Base-by-base conservation (phyloP, 2,329 filamentous ascomycete species). In the Fusarium euwallaceae region DNA sequence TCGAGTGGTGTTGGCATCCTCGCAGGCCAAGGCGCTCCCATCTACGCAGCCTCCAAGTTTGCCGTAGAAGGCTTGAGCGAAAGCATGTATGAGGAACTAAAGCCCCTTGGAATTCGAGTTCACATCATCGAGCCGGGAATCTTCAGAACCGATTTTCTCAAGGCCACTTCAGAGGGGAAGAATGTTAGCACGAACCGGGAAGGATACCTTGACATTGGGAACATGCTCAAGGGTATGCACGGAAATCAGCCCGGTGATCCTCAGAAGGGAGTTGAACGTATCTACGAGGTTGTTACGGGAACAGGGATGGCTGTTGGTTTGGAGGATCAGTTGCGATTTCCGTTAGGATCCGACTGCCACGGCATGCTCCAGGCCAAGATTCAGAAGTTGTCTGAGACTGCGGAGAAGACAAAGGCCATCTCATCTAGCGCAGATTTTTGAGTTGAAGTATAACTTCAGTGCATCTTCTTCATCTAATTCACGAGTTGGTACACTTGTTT, bases 11-110 rank as follows among this genome's bases (percentile, higher is more conserved):
- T 24, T 36, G 53, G 53, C 11, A 56, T 56, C 4, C 53, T 56
- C 17, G 53, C 53, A 56, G 53, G 10, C 12, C 53, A 56, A 16
- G 53, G 53, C 2, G 53, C 53, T 22, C 53, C 53, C 32, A 16
- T 56, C 9, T 56, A 56, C 9, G 53, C 53, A 36, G 53, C 53
- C 17, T 56, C 53, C 53, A 56, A 56, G n/a, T 56, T 56, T 20
- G 53, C 53, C 1, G 32, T 56, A 10, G 53, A 56, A 36, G 53
- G 53, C 32, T 56, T 56, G 32, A 56, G 53, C 12, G 53, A 56
- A 1, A 56, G 53, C 53, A 56, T 56, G 53, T 36, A 56, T 16
- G n/a, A 56, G 5, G 53, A 56, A 12, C n/a, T 56, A 8, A 56
- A 56, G 20, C 53, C 53, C 4, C 32, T 56, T 1, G 53, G 53